A percentile compares a stretch with the other conserved stretches of the same genome.
These are phyloP conservation scores for Neonectria magnoliae DNA, from an alignment of 2,329 filamentous ascomycete genomes.

Conservation along the genomic window DNA sequence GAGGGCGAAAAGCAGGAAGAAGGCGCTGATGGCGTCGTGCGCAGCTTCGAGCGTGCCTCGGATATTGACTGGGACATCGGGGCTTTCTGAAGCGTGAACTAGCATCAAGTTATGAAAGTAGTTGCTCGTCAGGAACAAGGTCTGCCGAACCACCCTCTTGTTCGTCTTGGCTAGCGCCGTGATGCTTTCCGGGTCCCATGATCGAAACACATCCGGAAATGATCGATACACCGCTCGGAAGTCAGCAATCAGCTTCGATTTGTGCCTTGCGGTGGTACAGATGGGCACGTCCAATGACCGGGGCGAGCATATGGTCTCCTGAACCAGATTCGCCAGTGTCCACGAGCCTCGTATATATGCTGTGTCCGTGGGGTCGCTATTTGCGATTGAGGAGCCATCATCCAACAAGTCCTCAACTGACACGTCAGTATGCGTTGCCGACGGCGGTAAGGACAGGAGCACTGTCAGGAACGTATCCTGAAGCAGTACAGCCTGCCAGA, in stretches of 20 bases:
- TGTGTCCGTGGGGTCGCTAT: slow-evolving; percentile 71
- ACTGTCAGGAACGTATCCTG: slow-evolving; percentile 87
- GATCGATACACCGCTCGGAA: slow-evolving; percentile 78
- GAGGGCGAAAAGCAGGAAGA: slow-evolving; percentile 76
- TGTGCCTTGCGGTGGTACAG: slow-evolving; percentile 73
- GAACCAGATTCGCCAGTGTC: slow-evolving; percentile 81
- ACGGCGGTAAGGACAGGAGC: slow-evolving; percentile 79
- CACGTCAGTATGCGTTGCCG: slow-evolving; percentile 82
- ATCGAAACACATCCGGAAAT: slow-evolving; percentile 76
- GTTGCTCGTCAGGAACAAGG: slow-evolving; percentile 81
- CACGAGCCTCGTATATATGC: slow-evolving; percentile 81
- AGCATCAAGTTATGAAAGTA: slow-evolving; percentile 87
- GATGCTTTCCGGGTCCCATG: slow-evolving; percentile 71
- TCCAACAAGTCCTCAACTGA: slow-evolving; percentile 77
- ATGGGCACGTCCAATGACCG: slow-evolving; percentile 79
- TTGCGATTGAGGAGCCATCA: slow-evolving; percentile 66
- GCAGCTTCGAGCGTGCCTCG: slow-evolving; percentile 78
- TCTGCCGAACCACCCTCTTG: slow-evolving; percentile 76
- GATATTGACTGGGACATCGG: slow-evolving; percentile 71
- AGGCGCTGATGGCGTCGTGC: slow-evolving; percentile 77
- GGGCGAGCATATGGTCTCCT: slow-evolving; percentile 79
- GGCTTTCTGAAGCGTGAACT: slow-evolving; percentile 76
- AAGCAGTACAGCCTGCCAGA: slow-evolving; percentile 83
- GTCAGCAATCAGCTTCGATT: slow-evolving; percentile 74
- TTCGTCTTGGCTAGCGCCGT: slow-evolving; percentile 65